Percentiles rank a stretch among this genome's conserved stretches.
Evolutionary conservation across 495 filamentous ascomycete species (phyloP).

Genomic region (Ramalina peruviana): DNA sequence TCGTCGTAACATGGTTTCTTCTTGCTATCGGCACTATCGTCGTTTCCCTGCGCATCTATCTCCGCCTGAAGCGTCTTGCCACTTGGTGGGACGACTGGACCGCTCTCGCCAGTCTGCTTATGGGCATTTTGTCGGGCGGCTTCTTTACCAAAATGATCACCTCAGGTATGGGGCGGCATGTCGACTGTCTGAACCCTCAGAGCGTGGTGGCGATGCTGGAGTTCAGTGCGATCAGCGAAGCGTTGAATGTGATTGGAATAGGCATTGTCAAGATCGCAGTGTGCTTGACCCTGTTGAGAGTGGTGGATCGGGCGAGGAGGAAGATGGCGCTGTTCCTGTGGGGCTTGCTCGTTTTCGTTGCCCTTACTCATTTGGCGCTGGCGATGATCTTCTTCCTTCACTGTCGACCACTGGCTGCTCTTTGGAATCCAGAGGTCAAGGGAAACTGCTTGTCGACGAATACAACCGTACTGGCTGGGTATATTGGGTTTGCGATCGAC

Average conservation of each 20-base stretch:
- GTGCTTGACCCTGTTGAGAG: conserved; percentile 3
- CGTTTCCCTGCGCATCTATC: conserved; percentile 3
- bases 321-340: conserved; percentile 1
- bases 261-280: conserved; percentile 5
- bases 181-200: background rate
- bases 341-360: conserved; percentile 1
- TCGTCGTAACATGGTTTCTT: conserved; percentile 3
- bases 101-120: conserved; percentile 6
- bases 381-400: conserved; percentile 8
- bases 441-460: conserved; percentile 4
- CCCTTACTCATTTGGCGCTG: conserved; percentile 5
- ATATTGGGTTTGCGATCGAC: conserved; percentile 4
- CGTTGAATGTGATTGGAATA: conserved; percentile 2
- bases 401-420: conserved; percentile 4
- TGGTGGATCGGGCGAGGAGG: conserved; percentile 1
- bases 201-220: background rate
- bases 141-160: conserved; percentile 7
- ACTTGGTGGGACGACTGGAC: conserved; percentile 9
- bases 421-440: background rate
- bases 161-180: conserved; percentile 4
- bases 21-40: background rate
- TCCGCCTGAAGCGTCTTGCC: conserved; percentile 1
- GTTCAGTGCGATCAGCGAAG: conserved; percentile 1
- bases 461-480: background rate
- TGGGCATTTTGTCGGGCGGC: conserved; percentile 1